Base-by-base conservation (phyloP, 768 basidiomycete genomes). In the Boletus edulis region DNA sequence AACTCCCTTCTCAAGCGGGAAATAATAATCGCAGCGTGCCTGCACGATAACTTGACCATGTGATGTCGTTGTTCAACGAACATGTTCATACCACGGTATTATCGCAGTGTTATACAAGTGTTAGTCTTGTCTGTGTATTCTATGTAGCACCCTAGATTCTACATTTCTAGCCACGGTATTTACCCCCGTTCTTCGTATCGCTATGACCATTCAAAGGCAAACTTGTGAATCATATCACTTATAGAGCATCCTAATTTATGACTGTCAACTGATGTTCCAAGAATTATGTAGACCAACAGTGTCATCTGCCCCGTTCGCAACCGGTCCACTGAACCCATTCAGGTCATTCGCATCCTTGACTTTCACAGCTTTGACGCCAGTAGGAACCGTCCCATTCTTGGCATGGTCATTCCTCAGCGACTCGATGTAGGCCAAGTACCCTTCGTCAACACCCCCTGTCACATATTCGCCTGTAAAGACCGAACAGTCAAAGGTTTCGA, bases 381-480 rank as follows among this genome's bases (percentile, higher is more conserved):
- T 69, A 24, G 68, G 61, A 29, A 53, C 45, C 46, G 56, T 63
- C 72, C 86, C 86, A 22, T 74, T 72, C 69, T 93, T 88, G 27
- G 81, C 81, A 64, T 91, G 89, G 66, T 98, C 96, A 37, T 88
- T 87, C 18, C 97, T 82, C 52, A 92, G 65, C 37, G 73, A 76
- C 70, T 98, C 92, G 39, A 99, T 66, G 56, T 83, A 76, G 37
- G 75, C 69, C 46, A 99, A 76, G 74, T 99, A 98, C 43, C 66
- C 78, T 60, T 91, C 88, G 62, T 91, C 85, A 24, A 99, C 89
- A 15, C 89, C 89, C 17, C 97, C 96, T 2, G 96, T 99, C 48
- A 98, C 83, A 69, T 99, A 99, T 68, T 97, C 85, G 43, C 97
- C 97, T 10, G 91, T 93, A 73, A 98, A 99, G 22, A 99, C 96